Conservation (phyloP, 495 filamentous ascomycete species). For the Umbilicaria muhlenbergii region DNA sequence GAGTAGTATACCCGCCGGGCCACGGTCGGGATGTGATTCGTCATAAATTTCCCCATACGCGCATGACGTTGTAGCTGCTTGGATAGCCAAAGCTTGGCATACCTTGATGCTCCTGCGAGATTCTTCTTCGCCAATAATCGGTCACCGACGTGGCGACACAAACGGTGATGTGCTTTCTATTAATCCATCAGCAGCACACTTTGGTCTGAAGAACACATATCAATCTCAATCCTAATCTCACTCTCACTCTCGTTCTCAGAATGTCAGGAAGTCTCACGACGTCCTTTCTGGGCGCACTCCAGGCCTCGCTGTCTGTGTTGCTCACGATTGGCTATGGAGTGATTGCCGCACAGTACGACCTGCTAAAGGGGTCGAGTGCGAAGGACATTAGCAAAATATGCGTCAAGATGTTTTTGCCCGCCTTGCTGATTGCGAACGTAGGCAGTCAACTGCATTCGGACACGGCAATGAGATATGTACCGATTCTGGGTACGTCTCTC, state of each 20-base stretch:
- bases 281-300: slow-evolving; percentile 53
- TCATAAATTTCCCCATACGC: too few species aligned
- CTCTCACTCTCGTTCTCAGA: neutral
- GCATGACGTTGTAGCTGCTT: too few species aligned
- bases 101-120: too few species aligned
- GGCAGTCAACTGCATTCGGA: slow-evolving; percentile 46
- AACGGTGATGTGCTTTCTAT: too few species aligned
- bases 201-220: too few species aligned
- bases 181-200: too few species aligned
- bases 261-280: slow-evolving; percentile 11
- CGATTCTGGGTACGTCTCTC: slow-evolving; percentile 24
- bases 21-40: too few species aligned
- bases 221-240: neutral
- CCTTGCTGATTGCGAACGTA: slow-evolving; percentile 52
- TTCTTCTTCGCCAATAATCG: too few species aligned
- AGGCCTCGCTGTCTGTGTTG: slow-evolving; percentile 54
- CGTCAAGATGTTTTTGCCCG: slow-evolving; percentile 55
- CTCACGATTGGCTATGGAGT: slow-evolving; percentile 53
- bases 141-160: too few species aligned
- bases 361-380: slow-evolving; percentile 38
- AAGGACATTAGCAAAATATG: slow-evolving; percentile 51
- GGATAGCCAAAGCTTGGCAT: too few species aligned
- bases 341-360: slow-evolving; percentile 35
- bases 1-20: too few species aligned
- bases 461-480: slow-evolving; percentile 40